Conservation (phyloP, 2,329 filamentous ascomycete genomes). For the Xylaria sp. region DNA sequence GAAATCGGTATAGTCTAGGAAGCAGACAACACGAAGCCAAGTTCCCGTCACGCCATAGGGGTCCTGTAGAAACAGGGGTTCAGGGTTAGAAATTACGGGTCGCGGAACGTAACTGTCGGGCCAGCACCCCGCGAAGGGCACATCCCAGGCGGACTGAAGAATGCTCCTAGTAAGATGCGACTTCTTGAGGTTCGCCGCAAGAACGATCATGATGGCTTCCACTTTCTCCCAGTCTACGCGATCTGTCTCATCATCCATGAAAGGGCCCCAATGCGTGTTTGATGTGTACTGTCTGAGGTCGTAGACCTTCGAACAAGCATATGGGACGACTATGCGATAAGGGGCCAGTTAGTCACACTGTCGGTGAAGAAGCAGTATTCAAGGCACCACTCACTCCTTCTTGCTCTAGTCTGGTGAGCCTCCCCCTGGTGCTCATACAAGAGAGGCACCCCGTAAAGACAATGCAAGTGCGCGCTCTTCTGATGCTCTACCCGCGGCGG, state of each 20-base stretch:
- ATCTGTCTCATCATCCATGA: slow-evolving; percentile 62
- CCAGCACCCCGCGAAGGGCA: slow-evolving; percentile 59
- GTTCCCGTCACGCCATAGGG: slow-evolving; percentile 73
- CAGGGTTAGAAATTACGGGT: slow-evolving; percentile 37
- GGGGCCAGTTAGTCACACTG: slow-evolving; percentile 1
- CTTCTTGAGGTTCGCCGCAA: slow-evolving; percentile 63
- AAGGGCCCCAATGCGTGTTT: slow-evolving; percentile 70
- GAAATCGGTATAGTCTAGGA: slow-evolving; percentile 71
- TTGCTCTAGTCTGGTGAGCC: slow-evolving; percentile 37
- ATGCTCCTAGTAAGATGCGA: slow-evolving; percentile 49
- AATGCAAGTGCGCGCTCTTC: slow-evolving; percentile 71
- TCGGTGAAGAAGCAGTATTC: too few relatives aligned
- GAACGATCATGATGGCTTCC: slow-evolving; percentile 71
- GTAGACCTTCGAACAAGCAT: slow-evolving; percentile 71
- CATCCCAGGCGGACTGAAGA: slow-evolving; percentile 56
- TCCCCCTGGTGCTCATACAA: slow-evolving; percentile 37
- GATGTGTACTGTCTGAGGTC: slow-evolving; percentile 70
- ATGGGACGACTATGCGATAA: slow-evolving; percentile 49
- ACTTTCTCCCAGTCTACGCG: slow-evolving; percentile 79
- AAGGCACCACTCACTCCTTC: slow-evolving; percentile 25
- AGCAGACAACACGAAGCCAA: slow-evolving; percentile 66
- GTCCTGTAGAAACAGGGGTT: slow-evolving; percentile 58
- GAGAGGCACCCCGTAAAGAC: slow-evolving; percentile 66
- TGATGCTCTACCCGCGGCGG: slow-evolving; percentile 54
- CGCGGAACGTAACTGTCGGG: slow-evolving; percentile 50